Evolutionary conservation across 306 rosid species (phyloP).

Genomic region (Glycine tomentella): DNA sequence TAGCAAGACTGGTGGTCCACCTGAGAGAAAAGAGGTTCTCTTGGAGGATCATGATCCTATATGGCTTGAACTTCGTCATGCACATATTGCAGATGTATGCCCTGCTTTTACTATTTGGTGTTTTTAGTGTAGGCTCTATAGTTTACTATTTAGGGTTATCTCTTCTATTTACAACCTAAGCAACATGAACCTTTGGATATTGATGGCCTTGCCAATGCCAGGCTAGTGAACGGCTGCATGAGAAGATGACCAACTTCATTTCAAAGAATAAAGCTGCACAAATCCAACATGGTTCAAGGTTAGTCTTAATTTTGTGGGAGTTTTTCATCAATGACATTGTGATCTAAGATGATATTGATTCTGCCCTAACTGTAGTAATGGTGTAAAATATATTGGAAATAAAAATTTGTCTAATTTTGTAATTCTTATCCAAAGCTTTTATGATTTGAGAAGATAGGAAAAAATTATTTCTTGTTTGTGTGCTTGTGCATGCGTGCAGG

Average conservation of each 20-base stretch:
- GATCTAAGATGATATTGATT: conserved; percentile 31
- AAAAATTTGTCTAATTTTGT: not conserved
- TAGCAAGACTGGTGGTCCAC: conserved; percentile 75
- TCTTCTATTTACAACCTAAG: conserved; percentile 24
- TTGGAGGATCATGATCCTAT: conserved; percentile 95
- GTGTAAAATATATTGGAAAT: not conserved
- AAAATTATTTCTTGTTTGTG: not conserved
- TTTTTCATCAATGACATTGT: conserved; percentile 10
- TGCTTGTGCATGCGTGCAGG: not conserved
- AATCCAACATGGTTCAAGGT: conserved; percentile 93
- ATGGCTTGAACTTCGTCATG: conserved; percentile 97
- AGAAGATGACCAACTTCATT: conserved; percentile 86
- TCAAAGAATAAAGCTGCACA: conserved; percentile 95
- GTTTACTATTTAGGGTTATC: conserved; percentile 14
- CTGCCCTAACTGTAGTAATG: conserved; percentile 14
- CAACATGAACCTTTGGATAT: conserved; percentile 20
- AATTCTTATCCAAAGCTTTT: conserved; percentile 27
- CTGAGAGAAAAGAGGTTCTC: conserved; percentile 90
- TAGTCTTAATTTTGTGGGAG: conserved; percentile 36
- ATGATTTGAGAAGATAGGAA: conserved; percentile 17
- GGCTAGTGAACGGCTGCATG: conserved; percentile 95
- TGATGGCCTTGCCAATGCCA: conserved; percentile 71
- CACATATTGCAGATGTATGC: conserved; percentile 94
- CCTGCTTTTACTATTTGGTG: conserved; percentile 29
- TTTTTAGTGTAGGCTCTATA: conserved; percentile 20